Base-by-base conservation (phyloP, 148 eudicot species). In the Limonium bicolor region DNA sequence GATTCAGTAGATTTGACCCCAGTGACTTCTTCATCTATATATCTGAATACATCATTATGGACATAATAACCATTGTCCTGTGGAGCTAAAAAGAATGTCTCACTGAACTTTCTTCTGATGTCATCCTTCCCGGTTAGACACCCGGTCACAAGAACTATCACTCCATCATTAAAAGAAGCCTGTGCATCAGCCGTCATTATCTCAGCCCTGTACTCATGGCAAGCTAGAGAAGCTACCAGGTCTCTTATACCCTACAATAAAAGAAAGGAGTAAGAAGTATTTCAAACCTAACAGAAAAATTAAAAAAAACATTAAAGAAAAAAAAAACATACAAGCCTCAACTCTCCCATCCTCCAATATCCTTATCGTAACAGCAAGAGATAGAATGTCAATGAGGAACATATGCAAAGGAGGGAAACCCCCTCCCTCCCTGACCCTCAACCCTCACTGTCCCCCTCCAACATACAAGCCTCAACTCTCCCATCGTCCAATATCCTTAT, bases 1-100 rank as follows among this genome's bases (percentile, higher is more conserved):
- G n/a, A n/a, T n/a, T n/a, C n/a, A n/a, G n/a, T n/a, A n/a, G n/a
- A n/a, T n/a, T n/a, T n/a, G n/a, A n/a, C n/a, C n/a, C n/a, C n/a
- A n/a, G n/a, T n/a, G n/a, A n/a, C 56, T n/a, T 41, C 44, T 11
- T 46, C 63, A 18, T 38, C 65, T 27, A 72, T 24, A 40, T 76
- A 68, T 49, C 80, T 76, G 36, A 81, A 65, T 10, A 63, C 46
- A 38, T 86, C 70, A 51, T 86, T 86, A 31, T 68, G 71, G 17
- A 78, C 94, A 47, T 31, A 82, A 61, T 37, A 82, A 2, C 85
- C 85, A 11, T 42, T 60, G 12, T 58, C 59, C 47, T 78, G 78
- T 34, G 55, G 74, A 37, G 88, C 88, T 54, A 86, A 56, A 54
- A 78, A 76, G 68, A 86, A 86, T 0, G 73, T 63, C 32, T 86